Conservation (phyloP, 257 asterid genomes). For the Solanum medicagineum region DNA sequence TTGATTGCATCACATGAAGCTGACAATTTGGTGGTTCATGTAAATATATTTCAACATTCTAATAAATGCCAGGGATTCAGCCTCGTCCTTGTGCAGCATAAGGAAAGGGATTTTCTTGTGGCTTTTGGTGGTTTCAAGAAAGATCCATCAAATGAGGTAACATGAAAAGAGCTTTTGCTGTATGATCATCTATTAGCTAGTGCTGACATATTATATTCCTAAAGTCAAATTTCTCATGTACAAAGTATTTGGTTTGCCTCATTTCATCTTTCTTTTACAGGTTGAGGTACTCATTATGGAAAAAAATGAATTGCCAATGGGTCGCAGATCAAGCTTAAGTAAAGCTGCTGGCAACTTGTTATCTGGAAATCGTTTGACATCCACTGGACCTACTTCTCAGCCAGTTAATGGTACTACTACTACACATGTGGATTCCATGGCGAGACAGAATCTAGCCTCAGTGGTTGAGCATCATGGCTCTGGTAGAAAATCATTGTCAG, state of each 20-base stretch:
- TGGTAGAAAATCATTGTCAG: slow-evolving; percentile 90
- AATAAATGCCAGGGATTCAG: slow-evolving; percentile 68
- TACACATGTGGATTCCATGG: slow-evolving; percentile 42
- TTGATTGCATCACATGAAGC: not conserved
- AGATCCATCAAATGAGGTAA: slow-evolving; percentile 90
- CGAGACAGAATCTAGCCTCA: slow-evolving; percentile 63
- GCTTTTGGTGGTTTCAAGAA: slow-evolving; percentile 96
- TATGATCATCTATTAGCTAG: not conserved
- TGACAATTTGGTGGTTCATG: not conserved
- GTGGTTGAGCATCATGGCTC: slow-evolving; percentile 83
- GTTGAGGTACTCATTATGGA: slow-evolving; percentile 88
- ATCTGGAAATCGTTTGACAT: slow-evolving; percentile 35
- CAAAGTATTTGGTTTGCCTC: not conserved
- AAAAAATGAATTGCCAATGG: slow-evolving; percentile 54
- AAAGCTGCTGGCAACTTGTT: slow-evolving; percentile 70
- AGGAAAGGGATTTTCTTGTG: slow-evolving; percentile 87
- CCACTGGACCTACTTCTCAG: slow-evolving; percentile 34
- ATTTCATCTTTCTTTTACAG: slow-evolving; percentile 19
- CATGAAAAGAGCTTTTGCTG: not conserved
- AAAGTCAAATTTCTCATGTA: not conserved
- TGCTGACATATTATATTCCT: not conserved
- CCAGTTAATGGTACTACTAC: slow-evolving; percentile 33
- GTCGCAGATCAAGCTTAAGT: slow-evolving; percentile 68
- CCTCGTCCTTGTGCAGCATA: slow-evolving; percentile 83
- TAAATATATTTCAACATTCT: not conserved